Base-by-base conservation (phyloP, 768 basidiomycete species). In the Suillus tomentosus region DNA sequence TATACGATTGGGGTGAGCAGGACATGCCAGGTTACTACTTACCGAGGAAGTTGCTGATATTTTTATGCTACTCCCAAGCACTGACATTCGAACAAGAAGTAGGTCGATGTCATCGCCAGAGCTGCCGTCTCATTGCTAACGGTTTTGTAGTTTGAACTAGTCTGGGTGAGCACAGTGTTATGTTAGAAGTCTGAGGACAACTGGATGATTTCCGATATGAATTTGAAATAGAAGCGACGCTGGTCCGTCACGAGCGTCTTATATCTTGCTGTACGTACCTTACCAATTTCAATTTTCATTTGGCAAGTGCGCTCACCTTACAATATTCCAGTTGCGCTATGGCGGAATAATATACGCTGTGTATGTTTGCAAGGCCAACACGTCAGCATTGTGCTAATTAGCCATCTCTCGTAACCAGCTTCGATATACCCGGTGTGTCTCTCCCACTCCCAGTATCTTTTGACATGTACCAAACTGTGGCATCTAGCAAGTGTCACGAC, bases 1-100 rank as follows among this genome's bases (percentile, higher is more conserved):
- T 37, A 36, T 55, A 55, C 7, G 54, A 55, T 55, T 55, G 54
- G 54, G 34, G 54, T 55, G 34, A 55, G 54, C n/a, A 37, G 22
- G n/a, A 37, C 43, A 45, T 19, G 19, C n/a, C n/a, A n/a, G 43
- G 3, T 45, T 37, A 14, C n/a, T 14, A 7, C 8, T 37, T 37
- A 39, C 8, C 4, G 1, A 37, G n/a, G 36, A 31, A 39, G n/a
- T 37, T 24, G 8, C 37, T 56, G 8, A 56, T 15, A 14, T 22
- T 10, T 7, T 7, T 37, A 36, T 54, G 19, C 9, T 36, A 8
- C 15, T 56, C 36, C 37, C n/a, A 8, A 56, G 55, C n/a, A 22
- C 55, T 56, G n/a, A 56, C 55, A 22, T 37, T 56, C n/a, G 55
- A n/a, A 37, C n/a, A 22, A 15, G 55, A 56, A 36, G 55, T 31